Evolutionary conservation across 1,139 yeast species (phyloP).

Genomic region (Spencermartinsiella ligniputridi): DNA sequence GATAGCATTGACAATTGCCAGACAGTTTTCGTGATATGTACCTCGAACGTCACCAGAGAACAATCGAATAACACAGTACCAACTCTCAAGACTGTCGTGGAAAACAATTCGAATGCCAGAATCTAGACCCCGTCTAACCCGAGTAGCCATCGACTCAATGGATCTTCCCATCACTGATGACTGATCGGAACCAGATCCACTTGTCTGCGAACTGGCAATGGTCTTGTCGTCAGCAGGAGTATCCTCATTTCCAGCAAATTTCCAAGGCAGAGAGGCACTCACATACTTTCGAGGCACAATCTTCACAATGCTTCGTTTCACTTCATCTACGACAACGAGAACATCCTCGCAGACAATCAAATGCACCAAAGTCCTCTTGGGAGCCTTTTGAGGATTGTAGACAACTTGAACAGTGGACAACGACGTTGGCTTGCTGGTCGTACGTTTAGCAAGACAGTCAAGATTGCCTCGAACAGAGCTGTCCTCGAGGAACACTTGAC

Average conservation of each 20-base stretch:
- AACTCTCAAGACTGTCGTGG: constrained; percentile 9
- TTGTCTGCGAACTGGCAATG: not conserved
- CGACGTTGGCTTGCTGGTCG: not conserved
- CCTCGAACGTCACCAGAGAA: constrained; percentile 5
- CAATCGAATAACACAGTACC: constrained; percentile 11
- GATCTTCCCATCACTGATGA: not conserved
- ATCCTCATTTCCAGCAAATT: not conserved
- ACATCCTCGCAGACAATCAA: constrained; percentile 20
- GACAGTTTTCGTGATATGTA: not conserved
- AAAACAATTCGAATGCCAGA: constrained; percentile 4
- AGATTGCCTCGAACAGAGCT: not conserved
- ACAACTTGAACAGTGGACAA: not conserved
- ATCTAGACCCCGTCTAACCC: not conserved
- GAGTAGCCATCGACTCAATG: not conserved
- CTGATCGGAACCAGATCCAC: constrained; percentile 1
- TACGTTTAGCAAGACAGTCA: constrained; percentile 11
- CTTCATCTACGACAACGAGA: constrained; percentile 20
- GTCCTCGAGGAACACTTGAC: constrained; percentile 18
- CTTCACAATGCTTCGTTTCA: constrained; percentile 15
- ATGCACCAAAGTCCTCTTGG: constrained; percentile 8
- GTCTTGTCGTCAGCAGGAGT: not conserved
- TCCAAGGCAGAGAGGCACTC: constrained; percentile 18
- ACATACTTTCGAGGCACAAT: constrained; percentile 15
- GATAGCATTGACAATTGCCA: not conserved
- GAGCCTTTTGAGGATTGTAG: constrained; percentile 1